Percentiles rank a stretch among this genome's conserved stretches.
phyloP scores from a whole-genome alignment of 371 early-diverging fungal species.

The Haplosporangium sp. region DNA sequence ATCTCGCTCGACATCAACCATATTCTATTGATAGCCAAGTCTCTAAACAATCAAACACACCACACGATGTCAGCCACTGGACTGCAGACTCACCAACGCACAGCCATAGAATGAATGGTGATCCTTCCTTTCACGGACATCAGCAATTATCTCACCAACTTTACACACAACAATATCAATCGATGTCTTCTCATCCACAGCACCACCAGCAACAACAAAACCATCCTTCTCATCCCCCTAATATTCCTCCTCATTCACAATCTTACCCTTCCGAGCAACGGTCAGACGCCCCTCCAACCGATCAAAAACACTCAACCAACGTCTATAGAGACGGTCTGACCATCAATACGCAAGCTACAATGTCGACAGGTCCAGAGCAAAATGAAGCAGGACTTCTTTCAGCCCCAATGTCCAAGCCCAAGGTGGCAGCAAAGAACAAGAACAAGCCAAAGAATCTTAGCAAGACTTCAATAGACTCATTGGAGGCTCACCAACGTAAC shows the following conservation, averaged over 20 bases:
- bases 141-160: neutral
- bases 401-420: neutral
- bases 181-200: neutral
- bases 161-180: neutral
- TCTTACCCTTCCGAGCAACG: constrained; percentile 1
- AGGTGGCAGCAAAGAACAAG: neutral
- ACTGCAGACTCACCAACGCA: constrained; percentile 4
- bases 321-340: constrained; percentile 1
- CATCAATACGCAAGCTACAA: neutral
- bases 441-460: constrained; percentile 8
- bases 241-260: neutral
- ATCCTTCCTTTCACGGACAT: constrained; percentile 6
- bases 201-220: constrained; percentile 4
- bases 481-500: neutral
- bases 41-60: neutral
- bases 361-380: constrained; percentile 5
- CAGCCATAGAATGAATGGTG: neutral
- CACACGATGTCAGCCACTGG: constrained; percentile 6
- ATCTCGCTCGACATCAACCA: neutral
- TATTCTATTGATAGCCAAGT: neutral
- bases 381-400: neutral
- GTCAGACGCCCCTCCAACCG: neutral
- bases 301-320: neutral
- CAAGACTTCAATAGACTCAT: neutral
- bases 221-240: neutral